Base-by-base conservation (phyloP, 208 protist genomes). In the Trypanosoma mega region DNA sequence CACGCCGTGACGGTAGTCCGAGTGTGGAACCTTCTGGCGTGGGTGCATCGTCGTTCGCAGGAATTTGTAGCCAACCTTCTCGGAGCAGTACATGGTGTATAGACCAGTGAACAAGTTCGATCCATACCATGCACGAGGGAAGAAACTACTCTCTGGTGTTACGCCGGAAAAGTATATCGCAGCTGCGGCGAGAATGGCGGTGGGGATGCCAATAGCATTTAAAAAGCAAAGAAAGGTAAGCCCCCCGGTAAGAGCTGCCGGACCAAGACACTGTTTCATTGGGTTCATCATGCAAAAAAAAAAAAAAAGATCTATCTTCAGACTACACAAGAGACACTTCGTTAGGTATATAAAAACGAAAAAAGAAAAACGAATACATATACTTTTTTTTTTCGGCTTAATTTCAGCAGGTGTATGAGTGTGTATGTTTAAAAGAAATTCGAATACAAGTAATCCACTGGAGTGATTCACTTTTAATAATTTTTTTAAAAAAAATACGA, bases 1-100 rank as follows among this genome's bases (percentile, higher is more conserved):
- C n/a, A 87, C 73, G n/a, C 84, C 87, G 44, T 67, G 70, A 29
- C 80, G 82, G 65, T 80, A 90, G 72, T 94, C 78, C 0, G 90
- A 93, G 65, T 96, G 90, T 3, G 83, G 85, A 48, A 78, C 72
- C 24, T 49, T 43, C 20, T 66, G 47, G 0, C 78, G 76, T 41
- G 60, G 63, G 59, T 96, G 90, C 54, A 93, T 63, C 54, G 83
- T 12, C 12, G 20, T 41, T 36, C 78, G 70, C 23, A 92, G 41
- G 18, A 80, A 53, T 14, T 49, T 55, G 43, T 92, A 92, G 20
- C 85, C 90, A 34, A 96, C 47, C 1, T 27, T 8, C 34, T 90
- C 62, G 21, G 65, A 82, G 71, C 82, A 89, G 72, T 96, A 96
- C 37, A 87, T 0, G 34, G 29, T 45, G 60, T 93, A 96, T 16